Conservation (phyloP, 768 basidiomycete genomes). For the Kwoniella shandongensis region DNA sequence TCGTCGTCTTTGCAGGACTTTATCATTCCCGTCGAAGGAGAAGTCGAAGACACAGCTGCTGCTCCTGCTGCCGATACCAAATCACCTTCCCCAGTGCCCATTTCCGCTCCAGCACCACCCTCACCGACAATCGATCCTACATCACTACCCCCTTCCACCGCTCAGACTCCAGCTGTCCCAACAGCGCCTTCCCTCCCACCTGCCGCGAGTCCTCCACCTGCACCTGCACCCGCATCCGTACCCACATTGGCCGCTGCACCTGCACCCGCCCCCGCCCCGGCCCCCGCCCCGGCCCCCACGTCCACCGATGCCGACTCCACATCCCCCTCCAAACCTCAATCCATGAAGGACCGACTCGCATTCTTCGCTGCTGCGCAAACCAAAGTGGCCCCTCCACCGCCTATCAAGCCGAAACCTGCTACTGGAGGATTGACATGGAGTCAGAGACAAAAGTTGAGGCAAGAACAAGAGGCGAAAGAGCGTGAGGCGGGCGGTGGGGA, state of each 20-base stretch:
- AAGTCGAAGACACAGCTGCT: slow-evolving; percentile 14
- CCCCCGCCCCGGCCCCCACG: slow-evolving; percentile 5
- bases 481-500: slow-evolving; percentile 23
- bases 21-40: slow-evolving; percentile 38
- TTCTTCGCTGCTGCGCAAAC: slow-evolving; percentile 48
- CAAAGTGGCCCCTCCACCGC: slow-evolving; percentile 43
- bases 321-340: slow-evolving; percentile 23
- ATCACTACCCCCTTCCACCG: slow-evolving; percentile 19
- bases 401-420: slow-evolving; percentile 50
- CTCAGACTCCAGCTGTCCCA: too few species aligned
- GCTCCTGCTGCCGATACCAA: slow-evolving; percentile 4
- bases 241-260: slow-evolving; percentile 17
- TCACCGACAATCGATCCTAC: slow-evolving; percentile 12
- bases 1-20: slow-evolving; percentile 41
- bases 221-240: slow-evolving; percentile 12
- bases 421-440: slow-evolving; percentile 49
- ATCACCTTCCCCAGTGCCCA: slow-evolving; percentile 15
- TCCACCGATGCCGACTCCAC: slow-evolving; percentile 2
- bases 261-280: slow-evolving; percentile 4
- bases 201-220: slow-evolving; percentile 12
- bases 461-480: slow-evolving; percentile 49
- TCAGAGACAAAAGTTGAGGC: slow-evolving; percentile 49
- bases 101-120: slow-evolving; percentile 18
- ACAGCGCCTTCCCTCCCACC: too few species aligned
- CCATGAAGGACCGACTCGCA: slow-evolving; percentile 51